phyloP scores from a whole-genome alignment of 192 early-diverging fungal species.

The Obelidium mucronatum region DNA sequence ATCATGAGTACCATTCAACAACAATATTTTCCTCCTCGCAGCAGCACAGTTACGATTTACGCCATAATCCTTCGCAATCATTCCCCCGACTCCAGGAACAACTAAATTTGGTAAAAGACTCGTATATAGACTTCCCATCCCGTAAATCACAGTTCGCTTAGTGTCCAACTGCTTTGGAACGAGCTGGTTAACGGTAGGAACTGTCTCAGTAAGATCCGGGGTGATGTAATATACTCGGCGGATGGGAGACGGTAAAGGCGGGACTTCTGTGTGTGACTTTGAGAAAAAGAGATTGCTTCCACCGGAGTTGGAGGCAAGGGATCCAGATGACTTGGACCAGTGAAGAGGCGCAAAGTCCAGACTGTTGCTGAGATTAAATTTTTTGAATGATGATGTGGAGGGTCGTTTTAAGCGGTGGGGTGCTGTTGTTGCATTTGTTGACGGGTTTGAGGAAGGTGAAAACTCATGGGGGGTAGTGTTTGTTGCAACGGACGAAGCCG shows the following conservation, averaged over 20 bases:
- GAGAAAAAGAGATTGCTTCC: slow-evolving; percentile 62
- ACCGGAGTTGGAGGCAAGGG: not conserved
- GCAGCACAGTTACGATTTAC: not conserved
- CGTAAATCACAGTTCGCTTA: slow-evolving; percentile 70
- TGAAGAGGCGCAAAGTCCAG: slow-evolving; percentile 20
- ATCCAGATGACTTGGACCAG: not conserved
- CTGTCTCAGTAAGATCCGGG: slow-evolving; percentile 70
- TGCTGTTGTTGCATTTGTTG: not conserved
- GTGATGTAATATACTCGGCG: slow-evolving; percentile 75
- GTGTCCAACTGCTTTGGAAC: slow-evolving; percentile 54
- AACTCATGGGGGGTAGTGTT: not conserved
- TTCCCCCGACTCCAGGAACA: slow-evolving; percentile 70
- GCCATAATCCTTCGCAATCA: slow-evolving; percentile 57
- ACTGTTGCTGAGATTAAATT: slow-evolving; percentile 24
- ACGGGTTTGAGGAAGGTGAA: no score
- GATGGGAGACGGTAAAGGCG: slow-evolving; percentile 60
- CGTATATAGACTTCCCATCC: slow-evolving; percentile 79
- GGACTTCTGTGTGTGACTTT: slow-evolving; percentile 47
- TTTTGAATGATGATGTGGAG: slow-evolving; percentile 20
- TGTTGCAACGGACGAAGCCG: not conserved
- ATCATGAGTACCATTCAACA: slow-evolving; percentile 75
- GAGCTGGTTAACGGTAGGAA: slow-evolving; percentile 69
- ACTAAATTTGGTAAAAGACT: slow-evolving; percentile 77
- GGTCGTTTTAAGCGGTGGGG: slow-evolving; percentile 27
- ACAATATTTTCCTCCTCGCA: slow-evolving; percentile 61